These are phyloP conservation scores for Sordariomycetes sp. DNA, from an alignment of 2,329 filamentous ascomycete genomes.

Conservation along the genomic window DNA sequence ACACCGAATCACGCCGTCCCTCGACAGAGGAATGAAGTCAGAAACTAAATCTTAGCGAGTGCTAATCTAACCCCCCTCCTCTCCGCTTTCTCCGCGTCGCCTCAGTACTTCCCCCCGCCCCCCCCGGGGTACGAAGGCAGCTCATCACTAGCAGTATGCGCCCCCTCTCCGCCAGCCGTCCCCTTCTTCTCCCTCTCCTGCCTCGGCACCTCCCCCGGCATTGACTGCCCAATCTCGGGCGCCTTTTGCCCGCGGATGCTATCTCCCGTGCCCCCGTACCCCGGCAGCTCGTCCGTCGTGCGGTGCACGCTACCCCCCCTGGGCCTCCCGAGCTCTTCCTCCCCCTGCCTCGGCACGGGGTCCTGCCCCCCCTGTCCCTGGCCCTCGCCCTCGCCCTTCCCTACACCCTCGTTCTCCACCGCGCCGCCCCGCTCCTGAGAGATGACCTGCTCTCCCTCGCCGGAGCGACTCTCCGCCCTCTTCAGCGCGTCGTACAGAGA, in stretches of 20 bases:
- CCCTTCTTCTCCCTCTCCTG: background rate
- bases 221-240: background rate
- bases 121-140: background rate
- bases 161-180: background rate
- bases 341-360: background rate
- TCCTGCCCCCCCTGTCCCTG: background rate
- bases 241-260: background rate
- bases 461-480: background rate
- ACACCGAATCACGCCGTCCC: too few species aligned
- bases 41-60: too few species aligned
- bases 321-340: background rate
- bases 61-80: background rate
- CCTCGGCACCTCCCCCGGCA: background rate
- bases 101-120: background rate
- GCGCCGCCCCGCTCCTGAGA: background rate
- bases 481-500: constrained; percentile 2
- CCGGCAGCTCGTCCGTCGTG: background rate
- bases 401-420: background rate
- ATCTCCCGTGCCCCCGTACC: background rate
- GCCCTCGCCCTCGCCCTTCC: background rate
- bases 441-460: background rate
- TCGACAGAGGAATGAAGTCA: too few species aligned
- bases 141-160: background rate
- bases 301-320: background rate
- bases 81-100: background rate